Evolutionary conservation across 345 rosid species (phyloP), one percentile per base, ranked within the genome.

Genomic region (Isatis tinctoria): DNA sequence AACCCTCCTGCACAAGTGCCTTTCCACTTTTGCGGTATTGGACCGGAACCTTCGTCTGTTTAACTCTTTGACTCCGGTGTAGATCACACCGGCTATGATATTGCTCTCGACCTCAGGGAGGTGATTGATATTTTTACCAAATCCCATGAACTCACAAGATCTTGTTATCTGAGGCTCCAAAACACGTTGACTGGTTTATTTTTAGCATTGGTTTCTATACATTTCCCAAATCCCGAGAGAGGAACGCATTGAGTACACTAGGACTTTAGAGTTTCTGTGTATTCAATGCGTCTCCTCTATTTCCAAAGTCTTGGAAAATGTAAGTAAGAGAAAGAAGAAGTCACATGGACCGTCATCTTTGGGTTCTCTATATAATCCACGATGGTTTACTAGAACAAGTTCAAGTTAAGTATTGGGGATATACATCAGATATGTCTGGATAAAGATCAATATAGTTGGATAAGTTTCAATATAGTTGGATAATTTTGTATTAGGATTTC

Each of bases 21-120:
- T 41, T 80, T 83, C 89, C 85, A 85, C 22, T 74, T 85, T 32
- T 53, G 16, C 4, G 30, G 30, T 27, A 4, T 3, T 27, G 30
- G 30, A 22, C 87, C 73, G 10, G 82, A 74, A 13, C 86, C 86
- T 60, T 76, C 39, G 26, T 81, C 87, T 3, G 22, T 51, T 10
- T 85, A 87, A 47, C 87, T 83, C 24, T 75, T 74, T 3, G 81
- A 81, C 61, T 87, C 85, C 1, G 83, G 92, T 87, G 49, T 82
- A 87, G 14, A 85, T 4, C 8, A 83, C 63, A 16, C 87, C 89
- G 30, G 85, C 14, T 20, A 82, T 67, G 14, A 63, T 26, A 57
- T 87, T 72, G 60, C 67, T 83, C 74, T 80, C 83, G 8, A 18
- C 41, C 0, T 49, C 27, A 0, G 73, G 73, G 26, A 40, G 37